A percentile compares a stretch with the other conserved stretches of the same genome.
These are phyloP conservation scores for Backusella parvicylindrica DNA, from an alignment of 192 early-diverging fungal species.

Conservation along the genomic window DNA sequence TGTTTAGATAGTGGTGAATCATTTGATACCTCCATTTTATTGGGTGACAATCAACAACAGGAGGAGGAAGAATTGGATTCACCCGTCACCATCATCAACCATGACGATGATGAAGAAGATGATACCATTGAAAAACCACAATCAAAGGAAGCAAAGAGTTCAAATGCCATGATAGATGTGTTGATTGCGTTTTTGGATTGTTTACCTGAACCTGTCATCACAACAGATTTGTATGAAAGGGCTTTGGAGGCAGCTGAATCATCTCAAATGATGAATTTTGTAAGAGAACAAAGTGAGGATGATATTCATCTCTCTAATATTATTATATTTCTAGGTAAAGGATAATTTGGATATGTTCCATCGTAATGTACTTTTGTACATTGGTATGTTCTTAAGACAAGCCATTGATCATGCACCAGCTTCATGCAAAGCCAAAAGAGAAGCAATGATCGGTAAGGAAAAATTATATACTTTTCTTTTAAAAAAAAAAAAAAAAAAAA, in stretches of 20 bases:
- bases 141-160: constrained; percentile 47
- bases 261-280: constrained; percentile 37
- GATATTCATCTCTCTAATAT: constrained; percentile 8
- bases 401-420: constrained; percentile 35
- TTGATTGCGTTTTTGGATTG: constrained; percentile 68
- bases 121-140: not conserved
- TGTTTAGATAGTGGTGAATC: constrained; percentile 74
- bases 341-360: constrained; percentile 61
- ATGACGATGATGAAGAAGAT: not conserved
- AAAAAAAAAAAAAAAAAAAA: not conserved
- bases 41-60: constrained; percentile 14
- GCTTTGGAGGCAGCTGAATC: constrained; percentile 56
- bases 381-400: constrained; percentile 77
- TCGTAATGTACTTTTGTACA: constrained; percentile 76
- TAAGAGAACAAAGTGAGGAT: constrained; percentile 5
- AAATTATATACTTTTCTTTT: not conserved
- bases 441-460: constrained; percentile 42
- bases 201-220: constrained; percentile 73
- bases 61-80: not conserved
- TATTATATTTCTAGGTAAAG: constrained; percentile 41
- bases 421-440: constrained; percentile 23
- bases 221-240: constrained; percentile 54
- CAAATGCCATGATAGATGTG: constrained; percentile 69
- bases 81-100: not conserved
- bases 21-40: constrained; percentile 54